Evolutionary conservation across 2,329 filamentous ascomycete genomes (phyloP).

Genomic region (Talaromyces islandicus): DNA sequence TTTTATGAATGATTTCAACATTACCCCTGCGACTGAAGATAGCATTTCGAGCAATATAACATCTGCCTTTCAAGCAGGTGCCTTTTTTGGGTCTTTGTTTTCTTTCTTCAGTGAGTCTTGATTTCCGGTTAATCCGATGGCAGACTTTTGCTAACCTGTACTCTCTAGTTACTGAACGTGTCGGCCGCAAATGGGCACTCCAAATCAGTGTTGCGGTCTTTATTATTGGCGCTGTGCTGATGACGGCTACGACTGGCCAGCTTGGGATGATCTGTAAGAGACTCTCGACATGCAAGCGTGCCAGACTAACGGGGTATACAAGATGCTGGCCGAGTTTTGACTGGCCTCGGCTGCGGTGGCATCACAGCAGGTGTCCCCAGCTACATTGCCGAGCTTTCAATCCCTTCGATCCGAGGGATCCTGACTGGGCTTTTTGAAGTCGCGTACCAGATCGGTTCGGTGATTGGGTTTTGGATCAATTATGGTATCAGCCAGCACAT

Average conservation of each 20-base stretch:
- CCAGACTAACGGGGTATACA: background rate
- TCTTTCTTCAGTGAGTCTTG: slow-evolving; percentile 52
- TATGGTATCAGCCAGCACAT: slow-evolving; percentile 15
- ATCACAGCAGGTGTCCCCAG: slow-evolving; percentile 56
- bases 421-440: slow-evolving; percentile 55
- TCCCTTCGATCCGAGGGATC: slow-evolving; percentile 53
- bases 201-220: slow-evolving; percentile 59
- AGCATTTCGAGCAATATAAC: slow-evolving; percentile 70
- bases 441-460: slow-evolving; percentile 49
- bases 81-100: slow-evolving; percentile 72
- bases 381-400: slow-evolving; percentile 54
- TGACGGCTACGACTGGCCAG: slow-evolving; percentile 56
- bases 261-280: background rate
- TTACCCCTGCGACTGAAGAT: slow-evolving; percentile 45
- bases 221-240: slow-evolving; percentile 64
- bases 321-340: slow-evolving; percentile 50
- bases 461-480: slow-evolving; percentile 48
- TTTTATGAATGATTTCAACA: slow-evolving; percentile 62
- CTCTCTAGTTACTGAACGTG: slow-evolving; percentile 51
- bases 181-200: slow-evolving; percentile 59
- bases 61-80: slow-evolving; percentile 74
- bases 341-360: slow-evolving; percentile 52
- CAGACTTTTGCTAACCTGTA: background rate
- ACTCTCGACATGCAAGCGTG: background rate
- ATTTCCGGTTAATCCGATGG: background rate